Base-by-base conservation (phyloP, 768 basidiomycete species). In the Mycena polygramma region DNA sequence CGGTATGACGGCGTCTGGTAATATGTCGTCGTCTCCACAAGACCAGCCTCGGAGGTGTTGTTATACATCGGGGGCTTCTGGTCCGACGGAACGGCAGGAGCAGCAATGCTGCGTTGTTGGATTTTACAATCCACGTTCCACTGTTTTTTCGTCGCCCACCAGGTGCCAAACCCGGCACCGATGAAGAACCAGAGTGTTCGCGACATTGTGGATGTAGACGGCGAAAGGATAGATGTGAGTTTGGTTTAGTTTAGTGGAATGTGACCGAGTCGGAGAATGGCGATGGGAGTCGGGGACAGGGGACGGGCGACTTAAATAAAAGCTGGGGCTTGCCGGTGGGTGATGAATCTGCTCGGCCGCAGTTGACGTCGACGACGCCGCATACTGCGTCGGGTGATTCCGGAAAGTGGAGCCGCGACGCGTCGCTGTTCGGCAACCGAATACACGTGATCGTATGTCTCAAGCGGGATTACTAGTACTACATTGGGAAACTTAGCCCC, bases 261-360 rank as follows among this genome's bases (percentile, higher is more conserved):
- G 15, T 30, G 24, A n/a, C n/a, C n/a, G n/a, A n/a, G n/a, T n/a
- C n/a, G n/a, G n/a, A 26, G 57, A 17, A 59, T 59, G 57, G 22
- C 7, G 37, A 37, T 15, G 15, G 9, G 20, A 39, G 8, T n/a
- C n/a, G 24, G 26, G 13, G 51, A 24, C 14, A 13, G 24, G 26
- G 13, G 51, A 24, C 14, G 24, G 51, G 8, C 24, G 30, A 30
- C 51, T 13, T 52, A 49, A 26, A 24, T 52, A 51, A 60, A 57
- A 13, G 2, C 14, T 58, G 20, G 26, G 4, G 6, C 7, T 52
- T 26, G 26, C 54, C 37, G 53, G 46, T 3, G 22, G 39, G 36
- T 62, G 64, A 71, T 4, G 70, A 71, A 52, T 71, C 46, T 37
- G 22, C 54, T 63, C 70, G 70, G 70, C 70, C 59, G 64, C 65